Conservation (phyloP, 1,139 yeast genomes). For the Casaregolazyma suthepensis region DNA sequence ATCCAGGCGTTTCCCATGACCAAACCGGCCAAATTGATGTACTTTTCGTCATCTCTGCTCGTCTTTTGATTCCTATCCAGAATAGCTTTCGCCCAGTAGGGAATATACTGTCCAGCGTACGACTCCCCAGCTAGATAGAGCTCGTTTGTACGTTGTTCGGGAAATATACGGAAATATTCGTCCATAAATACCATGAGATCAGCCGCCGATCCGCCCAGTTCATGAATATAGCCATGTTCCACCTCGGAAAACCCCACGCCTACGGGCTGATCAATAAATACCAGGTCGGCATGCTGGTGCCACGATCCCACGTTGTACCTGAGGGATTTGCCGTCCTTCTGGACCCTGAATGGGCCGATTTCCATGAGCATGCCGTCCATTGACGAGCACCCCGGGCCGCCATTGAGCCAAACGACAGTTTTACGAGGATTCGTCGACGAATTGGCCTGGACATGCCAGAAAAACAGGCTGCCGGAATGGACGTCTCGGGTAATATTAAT, state of each 20-base stretch:
- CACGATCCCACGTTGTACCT: constrained; percentile 69
- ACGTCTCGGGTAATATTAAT: constrained; percentile 45
- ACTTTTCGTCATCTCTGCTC: constrained; percentile 12
- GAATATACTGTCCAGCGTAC: constrained; percentile 95
- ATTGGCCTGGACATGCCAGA: constrained; percentile 51
- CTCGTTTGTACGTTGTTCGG: constrained; percentile 60
- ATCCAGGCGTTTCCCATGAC: constrained; percentile 95
- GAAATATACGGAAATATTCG: constrained; percentile 64
- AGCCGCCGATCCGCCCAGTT: constrained; percentile 47
- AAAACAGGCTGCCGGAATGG: constrained; percentile 61
- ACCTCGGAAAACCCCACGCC: constrained; percentile 84
- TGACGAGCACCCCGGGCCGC: constrained; percentile 86
- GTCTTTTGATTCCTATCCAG: constrained; percentile 39
- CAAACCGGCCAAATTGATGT: constrained; percentile 48
- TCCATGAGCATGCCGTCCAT: constrained; percentile 97
- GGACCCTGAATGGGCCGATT: constrained; percentile 77
- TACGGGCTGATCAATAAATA: constrained; percentile 90
- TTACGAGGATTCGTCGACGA: constrained; percentile 26
- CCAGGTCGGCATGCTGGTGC: constrained; percentile 71
- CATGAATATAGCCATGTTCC: constrained; percentile 43
- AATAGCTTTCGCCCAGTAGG: constrained; percentile 70
- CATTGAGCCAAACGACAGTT: constrained; percentile 73
- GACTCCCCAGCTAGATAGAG: constrained; percentile 89
- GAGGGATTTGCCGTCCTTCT: constrained; percentile 39
- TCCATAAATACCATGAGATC: constrained; percentile 64